Conservation (phyloP, 257 asterid species). For the Solanum sparsipilum region DNA sequence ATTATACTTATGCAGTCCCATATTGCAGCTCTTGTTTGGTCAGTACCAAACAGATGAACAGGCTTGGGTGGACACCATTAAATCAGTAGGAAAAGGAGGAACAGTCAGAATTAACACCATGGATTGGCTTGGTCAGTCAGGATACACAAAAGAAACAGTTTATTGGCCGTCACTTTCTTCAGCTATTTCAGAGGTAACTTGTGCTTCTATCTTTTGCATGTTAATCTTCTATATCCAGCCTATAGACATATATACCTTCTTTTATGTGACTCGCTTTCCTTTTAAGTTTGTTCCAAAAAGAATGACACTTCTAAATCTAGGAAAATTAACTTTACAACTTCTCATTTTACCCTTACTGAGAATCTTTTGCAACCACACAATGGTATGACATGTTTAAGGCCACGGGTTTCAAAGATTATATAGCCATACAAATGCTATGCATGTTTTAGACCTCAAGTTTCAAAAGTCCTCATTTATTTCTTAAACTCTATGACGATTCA, state of each 20-base stretch:
- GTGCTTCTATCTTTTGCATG: not conserved
- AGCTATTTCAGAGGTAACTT: constrained; percentile 66
- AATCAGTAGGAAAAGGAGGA: constrained; percentile 49
- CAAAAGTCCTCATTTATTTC: not conserved
- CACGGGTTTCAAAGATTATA: not conserved
- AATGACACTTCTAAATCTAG: not conserved
- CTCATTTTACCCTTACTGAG: not conserved
- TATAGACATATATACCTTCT: not conserved
- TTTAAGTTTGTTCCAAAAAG: not conserved
- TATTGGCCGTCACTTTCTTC: constrained; percentile 76
- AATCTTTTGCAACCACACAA: not conserved
- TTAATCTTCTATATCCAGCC: not conserved
- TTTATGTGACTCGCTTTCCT: not conserved
- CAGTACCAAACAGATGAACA: constrained; percentile 70
- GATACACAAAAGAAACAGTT: constrained; percentile 38
- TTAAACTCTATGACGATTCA: not conserved
- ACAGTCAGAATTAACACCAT: constrained; percentile 66
- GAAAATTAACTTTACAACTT: not conserved
- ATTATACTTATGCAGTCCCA: constrained; percentile 2
- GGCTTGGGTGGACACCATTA: constrained; percentile 81
- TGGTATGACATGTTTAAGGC: not conserved
- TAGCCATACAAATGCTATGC: not conserved
- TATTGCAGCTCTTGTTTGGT: constrained; percentile 55
- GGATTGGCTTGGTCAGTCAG: constrained; percentile 96
- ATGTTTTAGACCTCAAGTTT: not conserved